These are phyloP conservation scores for Talaromyces thailandensis DNA, from an alignment of 495 filamentous ascomycete genomes.

Conservation along the genomic window DNA sequence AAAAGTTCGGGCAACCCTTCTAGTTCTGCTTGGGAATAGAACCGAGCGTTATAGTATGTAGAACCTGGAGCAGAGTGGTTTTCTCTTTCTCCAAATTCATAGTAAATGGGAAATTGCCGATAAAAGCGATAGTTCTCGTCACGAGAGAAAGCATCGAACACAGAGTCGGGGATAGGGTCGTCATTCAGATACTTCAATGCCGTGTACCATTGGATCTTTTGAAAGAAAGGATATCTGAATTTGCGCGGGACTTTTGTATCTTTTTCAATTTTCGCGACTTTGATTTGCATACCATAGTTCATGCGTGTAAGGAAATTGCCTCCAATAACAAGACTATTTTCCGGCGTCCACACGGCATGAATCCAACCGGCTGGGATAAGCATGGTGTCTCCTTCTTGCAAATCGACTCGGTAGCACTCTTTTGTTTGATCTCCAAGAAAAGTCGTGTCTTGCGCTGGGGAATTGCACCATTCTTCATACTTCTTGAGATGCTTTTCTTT, in stretches of 20 bases:
- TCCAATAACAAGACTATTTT: slow-evolving; percentile 67
- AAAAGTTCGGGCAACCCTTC: slow-evolving; percentile 56
- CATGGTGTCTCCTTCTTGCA: slow-evolving; percentile 68
- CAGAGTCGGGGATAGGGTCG: slow-evolving; percentile 53
- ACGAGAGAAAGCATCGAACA: slow-evolving; percentile 46
- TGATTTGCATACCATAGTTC: slow-evolving; percentile 65
- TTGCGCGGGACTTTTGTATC: slow-evolving; percentile 61
- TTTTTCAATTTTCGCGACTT: slow-evolving; percentile 62
- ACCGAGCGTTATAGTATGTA: slow-evolving; percentile 48
- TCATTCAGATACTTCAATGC: slow-evolving; percentile 57
- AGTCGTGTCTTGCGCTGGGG: slow-evolving; percentile 61
- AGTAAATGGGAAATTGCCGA: slow-evolving; percentile 45
- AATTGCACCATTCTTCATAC: slow-evolving; percentile 71
- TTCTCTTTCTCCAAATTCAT: slow-evolving; percentile 47
- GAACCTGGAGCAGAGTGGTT: slow-evolving; percentile 35
- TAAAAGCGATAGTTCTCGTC: slow-evolving; percentile 46
- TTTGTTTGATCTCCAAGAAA: slow-evolving; percentile 61
- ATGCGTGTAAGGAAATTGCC: slow-evolving; percentile 67
- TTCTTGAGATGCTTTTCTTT: slow-evolving; percentile 67
- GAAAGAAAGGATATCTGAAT: slow-evolving; percentile 65
- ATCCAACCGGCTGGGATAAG: slow-evolving; percentile 76
- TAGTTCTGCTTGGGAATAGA: slow-evolving; percentile 60
- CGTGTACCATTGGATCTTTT: slow-evolving; percentile 67
- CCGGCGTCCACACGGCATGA: slow-evolving; percentile 71
- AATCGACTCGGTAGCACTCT: slow-evolving; percentile 65